Percentiles rank a stretch among this genome's conserved stretches.
These are phyloP conservation scores for Craterostigma plantagineum DNA, from an alignment of 257 asterid species.

Conservation along the genomic window DNA sequence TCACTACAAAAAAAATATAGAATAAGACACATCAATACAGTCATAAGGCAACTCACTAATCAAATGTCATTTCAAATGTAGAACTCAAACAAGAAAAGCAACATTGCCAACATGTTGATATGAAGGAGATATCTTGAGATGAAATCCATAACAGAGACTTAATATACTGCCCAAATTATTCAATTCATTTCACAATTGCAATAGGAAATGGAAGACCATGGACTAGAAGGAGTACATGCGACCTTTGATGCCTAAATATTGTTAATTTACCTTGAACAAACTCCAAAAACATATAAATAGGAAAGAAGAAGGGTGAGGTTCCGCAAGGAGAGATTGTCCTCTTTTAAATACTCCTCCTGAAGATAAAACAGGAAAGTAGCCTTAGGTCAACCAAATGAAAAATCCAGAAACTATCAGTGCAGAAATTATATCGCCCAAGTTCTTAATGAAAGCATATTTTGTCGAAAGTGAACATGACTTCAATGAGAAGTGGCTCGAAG, in stretches of 20 bases:
- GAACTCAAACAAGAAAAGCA: neutral
- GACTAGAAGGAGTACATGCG: neutral
- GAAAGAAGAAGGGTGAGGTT: slow-evolving; percentile 76
- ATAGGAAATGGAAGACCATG: too few species aligned
- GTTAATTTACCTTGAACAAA: slow-evolving; percentile 61
- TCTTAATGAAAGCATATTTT: too few species aligned
- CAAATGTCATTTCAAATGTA: slow-evolving; percentile 1
- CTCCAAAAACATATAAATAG: slow-evolving; percentile 60
- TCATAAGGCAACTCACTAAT: neutral
- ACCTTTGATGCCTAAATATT: neutral
- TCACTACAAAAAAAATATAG: slow-evolving; percentile 43
- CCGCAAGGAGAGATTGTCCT: slow-evolving; percentile 70
- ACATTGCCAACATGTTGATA: neutral
- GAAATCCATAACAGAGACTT: too few species aligned
- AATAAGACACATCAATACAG: slow-evolving; percentile 7
- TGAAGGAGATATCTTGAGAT: too few species aligned
- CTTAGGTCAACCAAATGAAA: slow-evolving; percentile 6
- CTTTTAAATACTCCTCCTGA: slow-evolving; percentile 79
- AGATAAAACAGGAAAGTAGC: slow-evolving; percentile 13
- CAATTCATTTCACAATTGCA: too few species aligned
- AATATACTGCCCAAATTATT: too few species aligned
- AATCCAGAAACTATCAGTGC: too few species aligned
- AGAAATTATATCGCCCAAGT: too few species aligned
- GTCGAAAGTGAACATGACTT: too few species aligned
- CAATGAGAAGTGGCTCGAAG: too few species aligned